Evolutionary conservation across 2,329 filamentous ascomycete species (phyloP), one percentile per base, ranked within the genome.

Genomic region (Torrubiella hemipterigena): DNA sequence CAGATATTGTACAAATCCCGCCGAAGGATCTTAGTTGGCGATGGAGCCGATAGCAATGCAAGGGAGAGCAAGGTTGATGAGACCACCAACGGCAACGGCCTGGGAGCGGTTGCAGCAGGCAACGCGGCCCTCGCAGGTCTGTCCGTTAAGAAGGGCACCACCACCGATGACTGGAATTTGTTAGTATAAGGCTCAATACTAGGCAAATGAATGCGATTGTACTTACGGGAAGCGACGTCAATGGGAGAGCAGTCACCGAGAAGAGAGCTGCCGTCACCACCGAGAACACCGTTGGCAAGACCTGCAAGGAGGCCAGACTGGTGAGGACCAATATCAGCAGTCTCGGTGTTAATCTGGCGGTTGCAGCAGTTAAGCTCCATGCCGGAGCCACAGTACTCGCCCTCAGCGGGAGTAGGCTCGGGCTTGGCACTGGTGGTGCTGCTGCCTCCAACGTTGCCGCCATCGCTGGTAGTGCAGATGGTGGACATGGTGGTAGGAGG

Each of bases 1-100:
- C n/a, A n/a, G n/a, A n/a, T n/a, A n/a, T n/a, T n/a, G n/a, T n/a
- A n/a, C n/a, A n/a, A n/a, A n/a, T n/a, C n/a, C n/a, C n/a, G n/a
- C n/a, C n/a, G n/a, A n/a, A n/a, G n/a, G n/a, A n/a, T n/a, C n/a
- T n/a, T n/a, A n/a, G n/a, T n/a, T n/a, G n/a, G n/a, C n/a, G n/a
- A n/a, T n/a, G n/a, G n/a, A n/a, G 29, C 18, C 29, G 19, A 31
- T 17, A n/a, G 18, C 29, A 13, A 29, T 29, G 27, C 27, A 29
- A 20, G 27, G 27, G 7, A 29, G 27, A 20, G 16, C 27, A 20
- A 19, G 7, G 27, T 29, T 29, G 27, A 29, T 17, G 17, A 29
- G 27, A 11, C 27, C 27, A 18, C 27, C 17, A 20, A 18, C 19
- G 17, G 19, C 17, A n/a, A 18, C 14, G 16, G 22, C 22, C 14